These are phyloP conservation scores for Xylaria sp. DNA, from an alignment of 2,329 filamentous ascomycete genomes.

Conservation along the genomic window DNA sequence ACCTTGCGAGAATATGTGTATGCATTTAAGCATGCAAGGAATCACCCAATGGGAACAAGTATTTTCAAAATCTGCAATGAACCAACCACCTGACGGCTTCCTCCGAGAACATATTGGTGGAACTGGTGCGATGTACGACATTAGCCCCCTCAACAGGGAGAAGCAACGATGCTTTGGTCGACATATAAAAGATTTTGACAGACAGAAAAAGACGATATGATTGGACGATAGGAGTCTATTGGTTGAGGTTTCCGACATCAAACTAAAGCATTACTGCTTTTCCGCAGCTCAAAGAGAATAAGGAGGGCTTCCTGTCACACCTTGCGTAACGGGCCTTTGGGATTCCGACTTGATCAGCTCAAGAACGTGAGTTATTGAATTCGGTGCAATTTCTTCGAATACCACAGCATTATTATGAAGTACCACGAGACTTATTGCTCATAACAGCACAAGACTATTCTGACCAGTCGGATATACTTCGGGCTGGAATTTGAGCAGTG, in stretches of 20 bases:
- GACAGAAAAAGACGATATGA: neutral
- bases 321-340: neutral
- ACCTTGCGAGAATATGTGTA: slow-evolving; percentile 1
- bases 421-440: neutral
- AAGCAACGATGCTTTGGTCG: neutral
- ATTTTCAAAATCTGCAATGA: neutral
- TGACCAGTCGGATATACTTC: neutral
- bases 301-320: neutral
- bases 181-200: too few relatives aligned
- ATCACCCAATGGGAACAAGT: slow-evolving; percentile 9
- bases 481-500: neutral
- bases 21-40: slow-evolving; percentile 4
- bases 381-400: neutral
- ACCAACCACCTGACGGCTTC: neutral
- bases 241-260: neutral
- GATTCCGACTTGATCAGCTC: too few relatives aligned
- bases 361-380: neutral
- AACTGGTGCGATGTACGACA: neutral
- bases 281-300: neutral
- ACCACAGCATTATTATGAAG: neutral
- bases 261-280: neutral
- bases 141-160: neutral
- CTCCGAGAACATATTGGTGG: neutral
- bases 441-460: neutral
- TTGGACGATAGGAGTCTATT: neutral